Percentiles rank a stretch among this genome's conserved stretches.
Conservation (phyloP, 1,139 yeast genomes). For the Pichia norvegensis region DNA sequence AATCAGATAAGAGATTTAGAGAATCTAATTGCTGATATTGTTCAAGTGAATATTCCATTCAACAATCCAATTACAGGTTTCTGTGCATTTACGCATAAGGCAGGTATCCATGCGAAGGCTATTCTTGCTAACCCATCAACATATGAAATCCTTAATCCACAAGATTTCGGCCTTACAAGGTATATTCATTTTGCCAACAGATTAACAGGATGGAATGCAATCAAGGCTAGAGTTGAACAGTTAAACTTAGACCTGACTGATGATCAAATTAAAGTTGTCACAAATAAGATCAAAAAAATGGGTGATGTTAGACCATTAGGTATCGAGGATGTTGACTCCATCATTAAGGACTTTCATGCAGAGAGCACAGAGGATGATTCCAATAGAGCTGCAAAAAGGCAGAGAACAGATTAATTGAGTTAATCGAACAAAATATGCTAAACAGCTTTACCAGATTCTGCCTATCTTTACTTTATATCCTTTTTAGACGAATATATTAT, state of each 20-base stretch:
- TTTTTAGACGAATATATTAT: not conserved
- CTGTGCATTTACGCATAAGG: conserved; percentile 57
- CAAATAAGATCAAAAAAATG: conserved; percentile 45
- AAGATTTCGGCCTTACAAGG: conserved; percentile 49
- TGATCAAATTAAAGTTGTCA: conserved; percentile 50
- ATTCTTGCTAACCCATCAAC: conserved; percentile 55
- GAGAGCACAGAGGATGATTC: conserved; percentile 25
- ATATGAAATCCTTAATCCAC: conserved; percentile 50
- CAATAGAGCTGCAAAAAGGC: conserved; percentile 22
- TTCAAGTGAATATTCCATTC: conserved; percentile 51
- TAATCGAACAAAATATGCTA: not conserved
- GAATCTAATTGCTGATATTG: conserved; percentile 51
- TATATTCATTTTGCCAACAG: conserved; percentile 54
- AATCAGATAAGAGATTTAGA: conserved; percentile 49
- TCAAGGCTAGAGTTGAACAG: conserved; percentile 58
- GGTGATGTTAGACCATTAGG: conserved; percentile 57
- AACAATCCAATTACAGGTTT: conserved; percentile 56
- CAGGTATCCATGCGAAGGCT: conserved; percentile 56
- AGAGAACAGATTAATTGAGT: conserved; percentile 14
- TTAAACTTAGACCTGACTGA: conserved; percentile 51
- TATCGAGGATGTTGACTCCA: conserved; percentile 40
- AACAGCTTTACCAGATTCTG: not conserved
- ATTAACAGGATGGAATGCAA: conserved; percentile 56
- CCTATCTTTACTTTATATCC: not conserved
- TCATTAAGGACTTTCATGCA: conserved; percentile 42